Percentiles rank a stretch among this genome's conserved stretches.
These are phyloP conservation scores for Hypomontagnella monticulosa DNA, from an alignment of 495 filamentous ascomycete species.

Conservation along the genomic window DNA sequence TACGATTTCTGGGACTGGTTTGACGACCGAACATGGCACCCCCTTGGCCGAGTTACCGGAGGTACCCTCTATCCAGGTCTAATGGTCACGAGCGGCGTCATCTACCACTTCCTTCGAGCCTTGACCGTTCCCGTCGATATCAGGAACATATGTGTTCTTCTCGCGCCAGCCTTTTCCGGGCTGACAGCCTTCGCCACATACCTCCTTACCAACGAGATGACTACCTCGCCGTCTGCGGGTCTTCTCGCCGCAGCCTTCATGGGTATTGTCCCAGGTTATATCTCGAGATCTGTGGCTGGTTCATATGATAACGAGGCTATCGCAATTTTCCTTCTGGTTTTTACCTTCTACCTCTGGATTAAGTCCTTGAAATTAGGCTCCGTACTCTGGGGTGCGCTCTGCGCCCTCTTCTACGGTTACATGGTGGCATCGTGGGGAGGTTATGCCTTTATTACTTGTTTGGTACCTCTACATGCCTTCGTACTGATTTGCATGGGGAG, in stretches of 20 bases:
- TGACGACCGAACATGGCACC: constrained; percentile 99
- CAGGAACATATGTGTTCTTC: constrained; percentile 96
- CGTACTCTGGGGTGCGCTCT: constrained; percentile 92
- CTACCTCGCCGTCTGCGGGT: constrained; percentile 87
- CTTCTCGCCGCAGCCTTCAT: constrained; percentile 95
- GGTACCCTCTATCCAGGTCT: constrained; percentile 98
- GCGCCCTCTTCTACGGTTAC: constrained; percentile 98
- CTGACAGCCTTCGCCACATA: constrained; percentile 94
- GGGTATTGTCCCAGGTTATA: constrained; percentile 97
- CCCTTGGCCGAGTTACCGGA: constrained; percentile 96
- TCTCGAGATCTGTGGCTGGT: constrained; percentile 95
- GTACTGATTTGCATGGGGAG: constrained; percentile 97
- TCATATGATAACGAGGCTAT: constrained; percentile 99
- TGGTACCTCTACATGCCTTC: constrained; percentile 95
- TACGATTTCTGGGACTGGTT: constrained; percentile 99
- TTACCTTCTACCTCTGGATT: constrained; percentile 99
- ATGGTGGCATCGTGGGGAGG: constrained; percentile 99
- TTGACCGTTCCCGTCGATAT: constrained; percentile 97
- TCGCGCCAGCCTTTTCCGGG: constrained; percentile 95
- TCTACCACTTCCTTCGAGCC: constrained; percentile 93
- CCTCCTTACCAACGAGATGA: constrained; percentile 96
- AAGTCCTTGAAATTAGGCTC: constrained; percentile 97
- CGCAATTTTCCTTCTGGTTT: constrained; percentile 97
- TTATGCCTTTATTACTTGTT: constrained; percentile 99
- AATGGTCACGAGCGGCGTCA: constrained; percentile 98